Evolutionary conservation across 2,329 filamentous ascomycete species (phyloP).

Genomic region (Colletotrichum sojae): DNA sequence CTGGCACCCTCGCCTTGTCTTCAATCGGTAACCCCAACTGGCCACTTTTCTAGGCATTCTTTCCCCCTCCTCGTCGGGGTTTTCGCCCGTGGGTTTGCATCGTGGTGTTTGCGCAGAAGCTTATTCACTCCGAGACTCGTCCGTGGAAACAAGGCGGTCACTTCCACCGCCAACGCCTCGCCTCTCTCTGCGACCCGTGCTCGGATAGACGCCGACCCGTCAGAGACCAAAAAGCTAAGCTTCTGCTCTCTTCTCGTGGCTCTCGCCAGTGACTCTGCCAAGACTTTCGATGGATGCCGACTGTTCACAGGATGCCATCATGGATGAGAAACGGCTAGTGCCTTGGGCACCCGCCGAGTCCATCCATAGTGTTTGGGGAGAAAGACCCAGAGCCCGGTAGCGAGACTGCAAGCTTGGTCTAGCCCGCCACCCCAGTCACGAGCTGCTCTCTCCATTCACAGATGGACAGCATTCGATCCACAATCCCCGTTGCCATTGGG

Average conservation of each 20-base stretch:
- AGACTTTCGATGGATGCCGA: neutral
- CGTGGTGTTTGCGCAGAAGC: constrained; percentile 5
- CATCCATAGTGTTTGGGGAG: constrained; percentile 1
- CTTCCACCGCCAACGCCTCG: neutral
- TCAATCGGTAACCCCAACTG: constrained; percentile 23
- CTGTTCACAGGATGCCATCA: neutral
- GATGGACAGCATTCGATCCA: neutral
- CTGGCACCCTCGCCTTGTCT: constrained; percentile 17
- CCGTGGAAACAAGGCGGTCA: neutral
- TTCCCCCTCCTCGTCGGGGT: neutral
- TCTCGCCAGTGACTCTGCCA: constrained; percentile 1
- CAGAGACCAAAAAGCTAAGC: constrained; percentile 17
- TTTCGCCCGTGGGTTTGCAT: constrained; percentile 3
- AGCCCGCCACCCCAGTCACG: constrained; percentile 22
- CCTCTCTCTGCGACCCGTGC: neutral
- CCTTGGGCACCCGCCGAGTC: neutral
- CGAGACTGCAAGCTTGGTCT: constrained; percentile 18
- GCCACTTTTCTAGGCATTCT: neutral
- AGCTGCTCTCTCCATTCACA: constrained; percentile 25
- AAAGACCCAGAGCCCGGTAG: constrained; percentile 21
- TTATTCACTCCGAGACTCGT: neutral
- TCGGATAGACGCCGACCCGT: neutral
- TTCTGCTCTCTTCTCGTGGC: neutral
- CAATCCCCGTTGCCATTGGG: neutral
- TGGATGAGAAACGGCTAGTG: neutral